Evolutionary conservation across 2,329 filamentous ascomycete genomes (phyloP).

Genomic region (Colletotrichum sp.): DNA sequence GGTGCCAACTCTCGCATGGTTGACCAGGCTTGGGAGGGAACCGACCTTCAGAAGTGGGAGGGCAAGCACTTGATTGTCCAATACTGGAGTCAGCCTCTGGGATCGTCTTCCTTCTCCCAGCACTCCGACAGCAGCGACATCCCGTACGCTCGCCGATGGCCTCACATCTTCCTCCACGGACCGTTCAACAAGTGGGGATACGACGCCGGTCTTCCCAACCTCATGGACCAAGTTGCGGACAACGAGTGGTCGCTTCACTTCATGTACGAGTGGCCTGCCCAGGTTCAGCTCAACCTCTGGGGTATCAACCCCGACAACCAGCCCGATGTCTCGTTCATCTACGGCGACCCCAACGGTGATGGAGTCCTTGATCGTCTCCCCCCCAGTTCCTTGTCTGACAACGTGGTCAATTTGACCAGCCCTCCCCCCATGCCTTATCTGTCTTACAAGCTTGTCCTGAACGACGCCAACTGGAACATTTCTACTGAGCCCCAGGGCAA

Average conservation of each 20-base stretch:
- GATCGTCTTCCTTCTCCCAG: conserved; percentile 65
- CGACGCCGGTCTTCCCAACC: conserved; percentile 52
- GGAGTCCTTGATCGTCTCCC: conserved; percentile 66
- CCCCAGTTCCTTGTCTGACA: conserved; percentile 60
- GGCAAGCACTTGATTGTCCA: conserved; percentile 68
- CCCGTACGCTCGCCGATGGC: conserved; percentile 53
- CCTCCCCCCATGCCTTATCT: conserved; percentile 57
- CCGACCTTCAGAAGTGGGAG: conserved; percentile 60
- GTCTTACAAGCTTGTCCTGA: conserved; percentile 57
- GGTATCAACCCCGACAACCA: conserved; percentile 68
- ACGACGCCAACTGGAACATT: conserved; percentile 60
- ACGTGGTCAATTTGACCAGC: conserved; percentile 64
- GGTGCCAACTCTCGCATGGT: conserved; percentile 54
- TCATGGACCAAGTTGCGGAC: conserved; percentile 41
- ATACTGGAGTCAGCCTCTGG: conserved; percentile 65
- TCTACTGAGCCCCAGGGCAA: conserved; percentile 57
- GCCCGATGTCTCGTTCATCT: conserved; percentile 64
- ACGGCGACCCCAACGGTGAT: conserved; percentile 68
- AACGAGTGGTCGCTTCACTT: conserved; percentile 64
- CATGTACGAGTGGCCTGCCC: conserved; percentile 67
- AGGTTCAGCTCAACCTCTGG: conserved; percentile 70
- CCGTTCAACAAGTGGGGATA: conserved; percentile 69
- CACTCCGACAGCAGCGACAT: conserved; percentile 54
- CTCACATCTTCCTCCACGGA: conserved; percentile 68
- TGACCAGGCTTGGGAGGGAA: conserved; percentile 62